Evolutionary conservation across 495 filamentous ascomycete genomes (phyloP), one percentile per base, ranked within the genome.

Genomic region (Tirmania nivea): DNA sequence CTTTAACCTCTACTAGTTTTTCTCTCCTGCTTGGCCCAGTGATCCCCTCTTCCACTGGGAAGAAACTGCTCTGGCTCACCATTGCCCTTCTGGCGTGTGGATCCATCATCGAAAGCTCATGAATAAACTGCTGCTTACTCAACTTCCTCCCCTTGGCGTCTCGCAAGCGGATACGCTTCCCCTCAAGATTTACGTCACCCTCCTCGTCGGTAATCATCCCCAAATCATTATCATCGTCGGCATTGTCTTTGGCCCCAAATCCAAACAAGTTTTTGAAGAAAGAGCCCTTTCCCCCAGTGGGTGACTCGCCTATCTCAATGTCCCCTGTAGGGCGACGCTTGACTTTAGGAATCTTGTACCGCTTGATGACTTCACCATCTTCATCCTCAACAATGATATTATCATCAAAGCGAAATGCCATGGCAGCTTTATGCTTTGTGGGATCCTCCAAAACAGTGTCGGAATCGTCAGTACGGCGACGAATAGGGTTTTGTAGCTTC

Each of bases 311-410:
- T 31, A 7, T 20, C 49, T 63, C 49, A 58, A 54, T 51, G 3
- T 68, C 57, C 5, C 57, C 52, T 25, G 64, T 66, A n/a, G 66
- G 62, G 4, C 72, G n/a, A 19, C 48, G 60, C 25, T 31, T 31
- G 25, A 31, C 25, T 31, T 31, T 31, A 10, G 87, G 83, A 34
- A 95, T 80, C 52, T 93, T 85, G 65, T 94, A 96, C 55, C 90
- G 93, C 72, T 93, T 92, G 65, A 99, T 77, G 11, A 99, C 92
- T 63, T 99, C 92, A 34, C 92, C 92, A 63, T 94, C 83, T 65
- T 89, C 87, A 60, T 99, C 88, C 67, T 99, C 92, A 14, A 99
- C 86, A 62, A 99, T 95, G 59, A 99, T 89, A 65, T 79, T 62
- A 17, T 59, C 52, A 37, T 64, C 92, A 59, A 89, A 95, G 59